A percentile compares a stretch with the other conserved stretches of the same genome.
phyloP scores from a whole-genome alignment of 495 filamentous ascomycete species.

The Aspergillus olivimuriae region DNA sequence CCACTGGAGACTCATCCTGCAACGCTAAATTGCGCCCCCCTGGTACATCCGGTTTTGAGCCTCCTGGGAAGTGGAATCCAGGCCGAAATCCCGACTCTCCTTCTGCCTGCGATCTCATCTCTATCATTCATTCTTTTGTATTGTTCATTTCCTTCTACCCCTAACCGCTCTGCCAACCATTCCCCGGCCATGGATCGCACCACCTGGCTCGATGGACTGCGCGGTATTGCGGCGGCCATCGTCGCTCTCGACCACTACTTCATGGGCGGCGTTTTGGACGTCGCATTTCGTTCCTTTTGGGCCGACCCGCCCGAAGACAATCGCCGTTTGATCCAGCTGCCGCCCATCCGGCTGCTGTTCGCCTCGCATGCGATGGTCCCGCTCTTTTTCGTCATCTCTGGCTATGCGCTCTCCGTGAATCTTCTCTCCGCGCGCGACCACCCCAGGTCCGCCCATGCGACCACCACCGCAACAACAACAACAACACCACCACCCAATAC shows the following conservation, averaged over 20 bases:
- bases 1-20: too few species aligned
- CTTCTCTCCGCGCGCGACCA: not conserved
- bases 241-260: slow-evolving; percentile 18
- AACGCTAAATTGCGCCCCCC: too few species aligned
- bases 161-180: too few species aligned
- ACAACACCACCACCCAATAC: too few species aligned
- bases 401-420: slow-evolving; percentile 45
- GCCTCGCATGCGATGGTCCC: slow-evolving; percentile 53
- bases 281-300: slow-evolving; percentile 20
- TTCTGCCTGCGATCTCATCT: not conserved
- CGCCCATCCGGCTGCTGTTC: slow-evolving; percentile 47
- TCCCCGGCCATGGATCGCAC: slow-evolving; percentile 4
- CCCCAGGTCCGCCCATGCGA: slow-evolving; percentile 17
- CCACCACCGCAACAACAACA: too few species aligned
- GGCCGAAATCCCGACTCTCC: not conserved
- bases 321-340: slow-evolving; percentile 46
- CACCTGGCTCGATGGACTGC: slow-evolving; percentile 19
- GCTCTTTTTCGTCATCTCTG: slow-evolving; percentile 58
- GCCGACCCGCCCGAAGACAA: slow-evolving; percentile 27
- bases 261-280: slow-evolving; percentile 14
- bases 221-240: slow-evolving; percentile 17
- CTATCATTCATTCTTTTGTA: not conserved
- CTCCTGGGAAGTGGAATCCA: not conserved
- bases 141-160: too few species aligned
- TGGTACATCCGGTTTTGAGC: too few species aligned